Conservation (phyloP, 2,329 filamentous ascomycete genomes). For the Periconia sp. region DNA sequence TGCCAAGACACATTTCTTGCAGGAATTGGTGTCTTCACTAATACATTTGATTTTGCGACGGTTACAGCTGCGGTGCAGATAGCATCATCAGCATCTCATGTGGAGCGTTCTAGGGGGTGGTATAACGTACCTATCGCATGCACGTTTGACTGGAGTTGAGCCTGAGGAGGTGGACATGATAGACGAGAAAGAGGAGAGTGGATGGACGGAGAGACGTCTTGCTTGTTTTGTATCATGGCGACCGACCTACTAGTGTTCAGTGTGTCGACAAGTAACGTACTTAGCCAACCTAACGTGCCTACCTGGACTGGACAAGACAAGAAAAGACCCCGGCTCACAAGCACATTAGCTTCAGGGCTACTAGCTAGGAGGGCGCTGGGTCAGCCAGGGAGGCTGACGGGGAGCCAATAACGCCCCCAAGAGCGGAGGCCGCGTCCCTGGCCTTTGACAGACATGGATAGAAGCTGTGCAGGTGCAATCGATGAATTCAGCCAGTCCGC, state of each 20-base stretch:
- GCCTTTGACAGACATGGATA: constrained; percentile 11
- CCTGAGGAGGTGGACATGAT: constrained; percentile 36
- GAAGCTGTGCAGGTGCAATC: constrained; percentile 7
- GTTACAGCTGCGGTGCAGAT: constrained; percentile 41
- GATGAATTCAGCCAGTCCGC: no score
- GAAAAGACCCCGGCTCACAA: constrained; percentile 36
- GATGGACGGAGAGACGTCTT: constrained; percentile 12
- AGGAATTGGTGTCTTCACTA: constrained; percentile 54
- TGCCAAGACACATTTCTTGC: constrained; percentile 62
- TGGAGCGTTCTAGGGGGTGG: neutral
- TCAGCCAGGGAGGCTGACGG: constrained; percentile 23
- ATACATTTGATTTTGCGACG: constrained; percentile 56
- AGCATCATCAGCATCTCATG: constrained; percentile 10
- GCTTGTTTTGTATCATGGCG: constrained; percentile 39
- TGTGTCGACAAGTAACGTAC: constrained; percentile 19
- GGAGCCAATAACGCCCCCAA: constrained; percentile 25
- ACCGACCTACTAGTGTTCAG: constrained; percentile 33
- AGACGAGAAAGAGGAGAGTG: constrained; percentile 18
- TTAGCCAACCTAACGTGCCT: constrained; percentile 2
- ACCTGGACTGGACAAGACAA: constrained; percentile 26
- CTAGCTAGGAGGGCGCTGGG: constrained; percentile 18
- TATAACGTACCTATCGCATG: constrained; percentile 43
- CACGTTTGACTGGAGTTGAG: constrained; percentile 43
- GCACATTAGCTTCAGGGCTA: constrained; percentile 27
- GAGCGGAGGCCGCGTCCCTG: constrained; percentile 27